Evolutionary conservation across 2,329 filamentous ascomycete genomes (phyloP), one percentile per base, ranked within the genome.

Genomic region (Dendrostoma leiphaemia): DNA sequence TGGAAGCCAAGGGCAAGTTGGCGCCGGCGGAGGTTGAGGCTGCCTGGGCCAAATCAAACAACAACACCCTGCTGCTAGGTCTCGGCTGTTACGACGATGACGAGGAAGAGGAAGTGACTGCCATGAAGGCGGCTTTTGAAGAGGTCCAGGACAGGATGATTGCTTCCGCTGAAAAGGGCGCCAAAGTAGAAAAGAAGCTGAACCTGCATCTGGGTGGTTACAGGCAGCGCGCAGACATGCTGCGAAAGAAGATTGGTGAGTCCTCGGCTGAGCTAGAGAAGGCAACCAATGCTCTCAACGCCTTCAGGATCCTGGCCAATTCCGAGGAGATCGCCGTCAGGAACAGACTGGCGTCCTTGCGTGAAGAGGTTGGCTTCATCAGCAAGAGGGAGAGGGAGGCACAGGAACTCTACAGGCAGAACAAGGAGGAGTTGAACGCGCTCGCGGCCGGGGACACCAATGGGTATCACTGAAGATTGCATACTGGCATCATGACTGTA

Each of bases 111-210:
- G 84, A 90, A 61, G 75, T 80, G 57, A 71, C 75, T 15, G 74
- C 83, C 26, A 84, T 93, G 75, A 79, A 80, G 29, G 75, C 83
- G 61, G 85, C 89, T 2, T 94, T 96, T 60, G 85, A 94, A 59
- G 80, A 79, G 43, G 81, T 91, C 2, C 89, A 94, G 70, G 82
- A 89, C 44, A 78, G 81, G 7, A 88, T 96, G 59, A 80, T 89
- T 62, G 75, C 81, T 3, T 84, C 85, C 0, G 94, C 92, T 3
- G 86, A 93, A 62, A 82, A 86, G 54, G 90, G 89, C 51, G 90
- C 91, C 67, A 95, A 93, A 71, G 76, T 96, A 1, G 92, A 97
- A 72, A 96, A 96, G 81, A 97, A 94, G 72, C 82, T 99, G n/a
- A 79, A 80, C 0, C 78, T 96, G 51, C 87, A 94, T 64, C 84